Percentiles rank a stretch among this genome's conserved stretches.
These are phyloP conservation scores for Solanum arcanum DNA, from an alignment of 257 asterid species.

Conservation along the genomic window DNA sequence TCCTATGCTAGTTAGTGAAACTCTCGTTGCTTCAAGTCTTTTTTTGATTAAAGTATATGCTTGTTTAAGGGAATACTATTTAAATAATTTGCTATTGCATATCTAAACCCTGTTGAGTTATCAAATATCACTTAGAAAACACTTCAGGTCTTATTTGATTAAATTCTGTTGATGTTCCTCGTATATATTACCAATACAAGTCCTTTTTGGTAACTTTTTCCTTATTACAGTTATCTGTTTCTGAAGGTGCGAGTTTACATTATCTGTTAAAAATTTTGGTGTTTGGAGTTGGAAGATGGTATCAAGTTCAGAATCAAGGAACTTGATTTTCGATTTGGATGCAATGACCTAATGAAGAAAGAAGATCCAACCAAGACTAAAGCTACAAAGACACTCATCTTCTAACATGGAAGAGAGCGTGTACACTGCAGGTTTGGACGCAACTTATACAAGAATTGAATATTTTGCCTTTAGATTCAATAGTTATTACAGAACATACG, in stretches of 20 bases:
- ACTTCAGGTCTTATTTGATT: neutral
- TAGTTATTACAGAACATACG: neutral
- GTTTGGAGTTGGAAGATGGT: neutral
- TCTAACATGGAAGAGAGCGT: neutral
- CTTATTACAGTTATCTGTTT: neutral
- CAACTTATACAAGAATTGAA: neutral
- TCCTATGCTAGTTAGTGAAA: neutral
- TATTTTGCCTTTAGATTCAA: neutral
- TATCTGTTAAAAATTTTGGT: neutral
- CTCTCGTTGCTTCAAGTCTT: neutral
- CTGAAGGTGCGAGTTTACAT: neutral
- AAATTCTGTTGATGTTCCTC: neutral
- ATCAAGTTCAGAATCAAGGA: neutral
- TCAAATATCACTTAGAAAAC: neutral
- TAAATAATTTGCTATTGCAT: neutral
- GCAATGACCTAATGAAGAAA: neutral
- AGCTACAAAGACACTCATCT: neutral
- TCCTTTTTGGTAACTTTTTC: neutral
- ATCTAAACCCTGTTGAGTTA: neutral
- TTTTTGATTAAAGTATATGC: neutral
- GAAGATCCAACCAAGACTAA: neutral
- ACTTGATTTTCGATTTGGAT: neutral
- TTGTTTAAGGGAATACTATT: neutral
- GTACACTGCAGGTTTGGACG: neutral
- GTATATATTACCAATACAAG: neutral